Base-by-base conservation (phyloP, 331 rosid genomes). In the Cydonia oblonga region DNA sequence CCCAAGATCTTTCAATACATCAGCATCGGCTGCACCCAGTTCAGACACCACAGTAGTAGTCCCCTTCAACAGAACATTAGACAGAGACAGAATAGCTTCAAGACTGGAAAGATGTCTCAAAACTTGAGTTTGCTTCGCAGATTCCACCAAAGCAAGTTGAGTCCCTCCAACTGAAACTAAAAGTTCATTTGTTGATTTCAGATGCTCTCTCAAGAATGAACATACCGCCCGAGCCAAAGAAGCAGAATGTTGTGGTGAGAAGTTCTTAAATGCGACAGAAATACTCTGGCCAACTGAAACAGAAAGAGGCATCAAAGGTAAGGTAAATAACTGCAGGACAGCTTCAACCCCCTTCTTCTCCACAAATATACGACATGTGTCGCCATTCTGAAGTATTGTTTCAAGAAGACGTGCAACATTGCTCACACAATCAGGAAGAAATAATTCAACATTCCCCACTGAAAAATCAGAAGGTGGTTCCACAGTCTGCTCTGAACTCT, bases 261-360 rank as follows among this genome's bases (percentile, higher is more conserved):
- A 95, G 73, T 88, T 91, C 78, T 95, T 95, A 81, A 95, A 90
- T 77, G 97, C 97, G 75, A 88, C 84, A 72, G 96, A 90, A 72
- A 91, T 79, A 69, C 78, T 90, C 88, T 88, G 97, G 79, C 99
- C 99, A 82, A 89, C 87, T 49, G 93, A 90, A 49, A 83, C 82
- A 26, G 91, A 87, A 56, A 88, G 80, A 65, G 93, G 96, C 97
- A 95, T 84, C 72, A 87, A 84, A 75, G 99, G 96, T 87, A 90
- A 75, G 66, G 92, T 81, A 81, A 95, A 86, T 75, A 95, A 77
- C 84, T 84, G 89, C 68, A 95, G 90, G 74, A 95, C 93, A 74
- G 93, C 93, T 79, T 95, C 99, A 68, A 95, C 81, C 66, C 99
- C 99, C 73, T 87, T 91, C 77, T 90, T 95, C 88, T 95, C 99